Percentiles rank a stretch among this genome's conserved stretches.
phyloP scores from a whole-genome alignment of 495 filamentous ascomycete genomes.

The Penicillium chermesinum region DNA sequence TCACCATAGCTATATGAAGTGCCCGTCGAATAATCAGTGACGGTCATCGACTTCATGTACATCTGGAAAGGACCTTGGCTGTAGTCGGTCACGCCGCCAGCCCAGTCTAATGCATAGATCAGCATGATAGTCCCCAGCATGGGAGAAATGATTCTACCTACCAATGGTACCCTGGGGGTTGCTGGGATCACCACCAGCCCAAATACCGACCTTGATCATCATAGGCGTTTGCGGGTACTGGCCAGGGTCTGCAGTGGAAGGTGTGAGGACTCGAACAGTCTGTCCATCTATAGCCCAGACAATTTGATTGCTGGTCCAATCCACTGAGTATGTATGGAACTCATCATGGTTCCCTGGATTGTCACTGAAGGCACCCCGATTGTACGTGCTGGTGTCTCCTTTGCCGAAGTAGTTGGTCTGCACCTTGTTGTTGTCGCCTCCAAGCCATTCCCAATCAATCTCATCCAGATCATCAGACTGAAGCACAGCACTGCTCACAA shows the following conservation, averaged over 20 bases:
- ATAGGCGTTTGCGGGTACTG: slow-evolving; percentile 83
- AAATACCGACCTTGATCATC: slow-evolving; percentile 76
- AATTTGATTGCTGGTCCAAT: slow-evolving; percentile 70
- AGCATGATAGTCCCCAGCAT: slow-evolving; percentile 6
- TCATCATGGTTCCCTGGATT: slow-evolving; percentile 46
- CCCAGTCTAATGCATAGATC: slow-evolving; percentile 59
- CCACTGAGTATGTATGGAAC: slow-evolving; percentile 78
- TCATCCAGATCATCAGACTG: slow-evolving; percentile 84
- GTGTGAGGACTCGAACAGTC: slow-evolving; percentile 61
- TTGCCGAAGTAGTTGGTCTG: slow-evolving; percentile 89
- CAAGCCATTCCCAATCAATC: slow-evolving; percentile 85
- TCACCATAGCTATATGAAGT: slow-evolving; percentile 75
- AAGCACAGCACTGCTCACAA: slow-evolving; percentile 71
- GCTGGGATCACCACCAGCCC: slow-evolving; percentile 75
- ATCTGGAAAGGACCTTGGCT: slow-evolving; percentile 76
- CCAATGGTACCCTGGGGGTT: slow-evolving; percentile 62
- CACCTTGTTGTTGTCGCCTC: slow-evolving; percentile 55
- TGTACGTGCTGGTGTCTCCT: slow-evolving; percentile 61
- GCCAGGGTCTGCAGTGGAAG: slow-evolving; percentile 57
- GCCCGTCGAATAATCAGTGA: slow-evolving; percentile 89
- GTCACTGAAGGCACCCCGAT: slow-evolving; percentile 55
- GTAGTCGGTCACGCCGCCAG: slow-evolving; percentile 76
- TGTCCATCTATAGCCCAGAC: slow-evolving; percentile 69
- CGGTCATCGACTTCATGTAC: slow-evolving; percentile 68
- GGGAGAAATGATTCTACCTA: slow-evolving; percentile 26